Conservation (phyloP, 495 filamentous ascomycete genomes). For the Lepidopterella palustris region DNA sequence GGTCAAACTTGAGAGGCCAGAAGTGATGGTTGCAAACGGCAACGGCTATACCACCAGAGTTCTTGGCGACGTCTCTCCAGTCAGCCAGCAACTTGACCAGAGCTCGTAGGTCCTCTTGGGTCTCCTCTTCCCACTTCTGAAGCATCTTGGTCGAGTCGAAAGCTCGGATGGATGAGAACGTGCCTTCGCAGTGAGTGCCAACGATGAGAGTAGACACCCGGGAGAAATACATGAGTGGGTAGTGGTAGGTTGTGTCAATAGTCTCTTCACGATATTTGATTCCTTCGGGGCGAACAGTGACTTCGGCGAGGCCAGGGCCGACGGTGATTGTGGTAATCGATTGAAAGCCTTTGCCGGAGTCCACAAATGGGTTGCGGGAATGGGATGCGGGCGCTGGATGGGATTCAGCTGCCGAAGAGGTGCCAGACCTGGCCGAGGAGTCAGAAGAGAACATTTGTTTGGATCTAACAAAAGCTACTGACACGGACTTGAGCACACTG, state of each 20-base stretch:
- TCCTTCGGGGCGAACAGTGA: neutral
- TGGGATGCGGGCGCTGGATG: too few species aligned
- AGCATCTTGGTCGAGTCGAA: neutral
- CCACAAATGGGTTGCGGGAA: neutral
- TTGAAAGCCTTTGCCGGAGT: neutral
- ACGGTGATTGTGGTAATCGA: neutral
- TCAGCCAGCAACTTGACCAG: neutral
- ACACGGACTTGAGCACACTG: neutral
- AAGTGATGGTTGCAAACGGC: neutral
- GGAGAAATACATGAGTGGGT: neutral
- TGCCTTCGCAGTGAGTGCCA: neutral
- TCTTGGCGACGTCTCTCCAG: neutral
- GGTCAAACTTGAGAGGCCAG: neutral
- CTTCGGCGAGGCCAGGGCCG: neutral
- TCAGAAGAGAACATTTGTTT: too few species aligned
- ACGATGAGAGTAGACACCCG: neutral
- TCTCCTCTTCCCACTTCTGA: neutral
- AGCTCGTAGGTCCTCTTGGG: neutral
- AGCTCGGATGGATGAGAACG: neutral
- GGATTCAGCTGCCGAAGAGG: too few species aligned
- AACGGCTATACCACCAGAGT: neutral
- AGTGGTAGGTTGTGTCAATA: neutral
- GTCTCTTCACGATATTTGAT: neutral
- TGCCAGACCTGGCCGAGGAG: neutral
- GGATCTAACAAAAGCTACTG: too few species aligned